Evolutionary conservation across 2,329 filamentous ascomycete species (phyloP).

Genomic region (Ilyonectria robusta): DNA sequence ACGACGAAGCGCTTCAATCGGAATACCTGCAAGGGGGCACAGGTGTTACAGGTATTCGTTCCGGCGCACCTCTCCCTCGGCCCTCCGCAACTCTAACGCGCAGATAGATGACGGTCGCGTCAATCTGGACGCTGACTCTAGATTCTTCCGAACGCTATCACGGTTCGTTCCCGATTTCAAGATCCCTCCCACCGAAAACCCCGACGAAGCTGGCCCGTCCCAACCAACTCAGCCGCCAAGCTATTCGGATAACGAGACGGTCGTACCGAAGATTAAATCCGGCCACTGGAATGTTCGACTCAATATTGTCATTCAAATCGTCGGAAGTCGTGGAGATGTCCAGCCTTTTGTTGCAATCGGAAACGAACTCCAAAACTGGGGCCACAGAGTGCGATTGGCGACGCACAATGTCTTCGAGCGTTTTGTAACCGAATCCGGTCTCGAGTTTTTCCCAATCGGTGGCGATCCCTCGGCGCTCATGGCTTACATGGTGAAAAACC

Average conservation of each 20-base stretch:
- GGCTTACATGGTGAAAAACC: conserved; percentile 49
- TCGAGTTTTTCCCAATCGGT: conserved; percentile 69
- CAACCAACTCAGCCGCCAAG: not conserved
- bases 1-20: no score
- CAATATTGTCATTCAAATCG: conserved; percentile 86
- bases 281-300: not conserved
- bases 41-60: no score
- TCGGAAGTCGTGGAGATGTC: conserved; percentile 82
- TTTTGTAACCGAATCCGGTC: conserved; percentile 61
- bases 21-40: no score
- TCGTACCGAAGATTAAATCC: not conserved
- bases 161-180: conserved; percentile 27
- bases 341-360: conserved; percentile 83
- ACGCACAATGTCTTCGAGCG: conserved; percentile 69
- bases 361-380: conserved; percentile 76
- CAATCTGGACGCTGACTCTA: conserved; percentile 25
- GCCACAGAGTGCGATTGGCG: conserved; percentile 80
- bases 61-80: no score
- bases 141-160: conserved; percentile 25
- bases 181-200: not conserved
- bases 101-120: conserved; percentile 23
- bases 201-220: not conserved
- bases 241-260: no score
- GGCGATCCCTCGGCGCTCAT: conserved; percentile 58
- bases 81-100: no score